Percentiles rank a stretch among this genome's conserved stretches.
Conservation (phyloP, 2,329 filamentous ascomycete species). For the Parastagonospora nodorum region DNA sequence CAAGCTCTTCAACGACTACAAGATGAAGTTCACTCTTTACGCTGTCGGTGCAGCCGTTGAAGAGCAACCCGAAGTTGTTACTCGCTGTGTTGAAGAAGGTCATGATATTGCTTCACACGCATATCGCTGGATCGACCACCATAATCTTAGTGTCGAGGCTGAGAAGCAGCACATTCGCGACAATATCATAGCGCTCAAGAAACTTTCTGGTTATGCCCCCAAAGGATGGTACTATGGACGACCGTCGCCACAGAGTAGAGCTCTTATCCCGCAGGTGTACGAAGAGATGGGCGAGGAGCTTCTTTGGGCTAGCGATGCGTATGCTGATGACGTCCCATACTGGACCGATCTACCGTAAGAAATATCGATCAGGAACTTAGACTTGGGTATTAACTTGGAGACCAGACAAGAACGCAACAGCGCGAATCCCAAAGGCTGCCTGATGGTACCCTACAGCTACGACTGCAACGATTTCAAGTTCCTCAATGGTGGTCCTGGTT, state of each 20-base stretch:
- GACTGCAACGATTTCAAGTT: constrained; percentile 62
- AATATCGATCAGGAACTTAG: not conserved
- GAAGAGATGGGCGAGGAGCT: constrained; percentile 59
- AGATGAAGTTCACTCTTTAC: constrained; percentile 58
- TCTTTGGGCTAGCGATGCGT: constrained; percentile 57
- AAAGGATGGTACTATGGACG: constrained; percentile 59
- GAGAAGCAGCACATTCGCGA: constrained; percentile 56
- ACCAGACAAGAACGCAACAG: constrained; percentile 48
- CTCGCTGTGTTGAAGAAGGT: constrained; percentile 55
- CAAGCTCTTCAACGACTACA: constrained; percentile 54
- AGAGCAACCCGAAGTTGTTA: constrained; percentile 54
- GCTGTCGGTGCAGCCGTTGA: constrained; percentile 57
- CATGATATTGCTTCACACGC: constrained; percentile 59
- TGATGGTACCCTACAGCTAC: constrained; percentile 62
- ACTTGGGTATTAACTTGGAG: not conserved
- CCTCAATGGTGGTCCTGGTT: constrained; percentile 50
- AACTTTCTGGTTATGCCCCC: constrained; percentile 53
- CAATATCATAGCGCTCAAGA: constrained; percentile 49
- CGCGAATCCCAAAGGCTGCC: constrained; percentile 51
- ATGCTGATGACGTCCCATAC: constrained; percentile 62
- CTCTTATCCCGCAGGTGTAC: constrained; percentile 57
- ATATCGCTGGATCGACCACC: constrained; percentile 59
- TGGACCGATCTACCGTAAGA: constrained; percentile 57
- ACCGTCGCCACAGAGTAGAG: constrained; percentile 51
- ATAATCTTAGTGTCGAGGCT: constrained; percentile 52